phyloP scores from a whole-genome alignment of 768 basidiomycete species.

The Mycena filopes region DNA sequence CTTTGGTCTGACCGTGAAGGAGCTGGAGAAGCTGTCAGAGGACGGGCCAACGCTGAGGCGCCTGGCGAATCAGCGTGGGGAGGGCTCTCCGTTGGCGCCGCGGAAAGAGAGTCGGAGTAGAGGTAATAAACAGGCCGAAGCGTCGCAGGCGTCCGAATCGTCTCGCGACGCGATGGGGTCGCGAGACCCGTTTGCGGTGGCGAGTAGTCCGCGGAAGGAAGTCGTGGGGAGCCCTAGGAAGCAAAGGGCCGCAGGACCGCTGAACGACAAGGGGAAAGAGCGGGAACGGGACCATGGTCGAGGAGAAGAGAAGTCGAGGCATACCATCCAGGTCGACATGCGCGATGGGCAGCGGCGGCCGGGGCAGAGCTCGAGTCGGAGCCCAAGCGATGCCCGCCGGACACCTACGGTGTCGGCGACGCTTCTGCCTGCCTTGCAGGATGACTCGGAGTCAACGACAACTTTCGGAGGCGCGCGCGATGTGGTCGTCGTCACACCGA shows the following conservation, averaged over 20 bases:
- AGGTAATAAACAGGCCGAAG: slow-evolving; percentile 10
- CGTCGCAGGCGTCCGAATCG: not conserved
- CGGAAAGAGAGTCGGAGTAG: slow-evolving; percentile 3
- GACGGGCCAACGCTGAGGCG: slow-evolving; percentile 87
- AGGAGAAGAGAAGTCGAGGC: slow-evolving; percentile 59
- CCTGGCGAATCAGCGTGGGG: slow-evolving; percentile 60
- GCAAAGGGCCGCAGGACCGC: slow-evolving; percentile 7
- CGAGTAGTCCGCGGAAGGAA: slow-evolving; percentile 13
- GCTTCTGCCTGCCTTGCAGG: slow-evolving; percentile 5
- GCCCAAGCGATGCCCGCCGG: slow-evolving; percentile 6
- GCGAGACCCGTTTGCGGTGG: slow-evolving; percentile 1
- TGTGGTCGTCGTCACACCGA: not conserved
- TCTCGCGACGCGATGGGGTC: slow-evolving; percentile 39
- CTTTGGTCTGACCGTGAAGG: slow-evolving; percentile 78
- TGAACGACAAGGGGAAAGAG: slow-evolving; percentile 23
- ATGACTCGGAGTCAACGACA: not conserved
- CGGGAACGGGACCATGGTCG: slow-evolving; percentile 16
- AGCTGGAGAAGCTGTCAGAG: slow-evolving; percentile 83
- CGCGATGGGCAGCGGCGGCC: slow-evolving; percentile 19
- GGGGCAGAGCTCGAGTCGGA: slow-evolving; percentile 16
- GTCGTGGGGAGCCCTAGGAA: slow-evolving; percentile 26
- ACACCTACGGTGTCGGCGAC: slow-evolving; percentile 2
- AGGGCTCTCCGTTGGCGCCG: not conserved
- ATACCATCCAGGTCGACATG: slow-evolving; percentile 96
- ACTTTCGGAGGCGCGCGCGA: not conserved